Conservation (phyloP, 495 filamentous ascomycete species). For the Aspergillus cavernicola region DNA sequence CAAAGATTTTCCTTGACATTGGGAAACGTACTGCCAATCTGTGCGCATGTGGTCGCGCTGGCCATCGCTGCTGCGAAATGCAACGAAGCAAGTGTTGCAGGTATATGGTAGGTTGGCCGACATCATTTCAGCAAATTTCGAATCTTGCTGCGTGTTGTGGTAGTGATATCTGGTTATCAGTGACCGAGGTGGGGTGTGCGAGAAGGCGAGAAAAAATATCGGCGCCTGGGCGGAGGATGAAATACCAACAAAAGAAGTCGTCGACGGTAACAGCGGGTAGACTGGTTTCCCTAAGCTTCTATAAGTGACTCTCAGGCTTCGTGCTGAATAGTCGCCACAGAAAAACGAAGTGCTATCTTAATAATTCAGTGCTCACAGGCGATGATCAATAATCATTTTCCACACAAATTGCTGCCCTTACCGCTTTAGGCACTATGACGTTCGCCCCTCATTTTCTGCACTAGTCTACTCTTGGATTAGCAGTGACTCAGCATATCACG, state of each 20-base stretch:
- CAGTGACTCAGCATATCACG: background rate
- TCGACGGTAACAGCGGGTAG: background rate
- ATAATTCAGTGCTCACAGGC: too few species aligned
- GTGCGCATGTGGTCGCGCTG: conserved; percentile 94
- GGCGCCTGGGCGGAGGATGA: background rate
- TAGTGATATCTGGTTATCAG: background rate
- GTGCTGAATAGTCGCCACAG: background rate
- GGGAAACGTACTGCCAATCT: conserved; percentile 87
- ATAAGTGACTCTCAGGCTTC: background rate
- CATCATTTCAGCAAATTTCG: conserved; percentile 3
- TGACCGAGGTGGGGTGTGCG: background rate
- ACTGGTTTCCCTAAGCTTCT: background rate
- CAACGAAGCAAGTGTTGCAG: conserved; percentile 96
- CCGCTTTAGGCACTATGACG: conserved; percentile 21
- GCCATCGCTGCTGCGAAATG: conserved; percentile 88
- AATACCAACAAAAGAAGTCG: background rate
- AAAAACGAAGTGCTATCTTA: background rate
- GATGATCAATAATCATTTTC: conserved; percentile 16
- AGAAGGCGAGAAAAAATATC: background rate
- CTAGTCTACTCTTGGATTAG: background rate
- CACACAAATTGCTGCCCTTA: conserved; percentile 20
- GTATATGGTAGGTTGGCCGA: conserved; percentile 75
- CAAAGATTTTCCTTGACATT: background rate
- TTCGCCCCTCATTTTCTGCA: background rate
- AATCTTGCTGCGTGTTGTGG: background rate